These are phyloP conservation scores for Beauveria sp. DNA, from an alignment of 2,329 filamentous ascomycete species.

Conservation along the genomic window DNA sequence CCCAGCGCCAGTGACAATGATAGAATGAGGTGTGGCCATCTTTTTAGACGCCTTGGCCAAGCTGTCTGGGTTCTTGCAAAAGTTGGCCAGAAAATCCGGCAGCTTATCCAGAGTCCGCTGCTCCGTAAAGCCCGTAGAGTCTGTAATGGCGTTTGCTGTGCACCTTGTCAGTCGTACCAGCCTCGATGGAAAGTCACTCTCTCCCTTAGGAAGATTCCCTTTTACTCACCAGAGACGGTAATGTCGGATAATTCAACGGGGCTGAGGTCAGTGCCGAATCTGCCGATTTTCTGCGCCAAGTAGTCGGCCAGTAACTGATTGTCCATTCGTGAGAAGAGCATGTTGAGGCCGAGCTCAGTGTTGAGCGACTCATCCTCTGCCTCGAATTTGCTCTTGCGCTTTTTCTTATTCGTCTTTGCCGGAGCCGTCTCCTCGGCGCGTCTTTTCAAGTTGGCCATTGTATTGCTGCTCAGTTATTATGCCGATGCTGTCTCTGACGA, in stretches of 20 bases:
- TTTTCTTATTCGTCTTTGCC: constrained; percentile 42
- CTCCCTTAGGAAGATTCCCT: background rate
- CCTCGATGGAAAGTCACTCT: constrained; percentile 33
- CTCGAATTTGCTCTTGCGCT: constrained; percentile 48
- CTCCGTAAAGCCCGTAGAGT: constrained; percentile 69
- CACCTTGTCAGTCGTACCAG: constrained; percentile 5
- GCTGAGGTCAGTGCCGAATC: constrained; percentile 75
- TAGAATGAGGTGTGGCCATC: constrained; percentile 72
- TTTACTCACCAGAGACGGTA: constrained; percentile 59
- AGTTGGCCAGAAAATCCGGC: constrained; percentile 67
- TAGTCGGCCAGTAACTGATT: constrained; percentile 77
- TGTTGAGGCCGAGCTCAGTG: constrained; percentile 68
- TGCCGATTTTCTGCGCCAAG: constrained; percentile 67
- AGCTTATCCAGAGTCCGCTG: constrained; percentile 64
- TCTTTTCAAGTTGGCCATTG: constrained; percentile 46
- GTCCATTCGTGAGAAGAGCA: constrained; percentile 81
- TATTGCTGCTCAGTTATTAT: background rate
- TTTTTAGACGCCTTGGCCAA: constrained; percentile 59
- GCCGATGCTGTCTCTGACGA: background rate
- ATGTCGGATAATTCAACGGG: constrained; percentile 77
- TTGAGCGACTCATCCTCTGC: constrained; percentile 52
- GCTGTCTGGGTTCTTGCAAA: constrained; percentile 47
- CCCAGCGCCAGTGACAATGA: constrained; percentile 80
- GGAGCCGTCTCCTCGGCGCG: constrained; percentile 44
- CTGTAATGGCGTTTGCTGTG: constrained; percentile 64